phyloP scores from a whole-genome alignment of 2,329 filamentous ascomycete genomes.

The Blastomyces emzantsi region DNA sequence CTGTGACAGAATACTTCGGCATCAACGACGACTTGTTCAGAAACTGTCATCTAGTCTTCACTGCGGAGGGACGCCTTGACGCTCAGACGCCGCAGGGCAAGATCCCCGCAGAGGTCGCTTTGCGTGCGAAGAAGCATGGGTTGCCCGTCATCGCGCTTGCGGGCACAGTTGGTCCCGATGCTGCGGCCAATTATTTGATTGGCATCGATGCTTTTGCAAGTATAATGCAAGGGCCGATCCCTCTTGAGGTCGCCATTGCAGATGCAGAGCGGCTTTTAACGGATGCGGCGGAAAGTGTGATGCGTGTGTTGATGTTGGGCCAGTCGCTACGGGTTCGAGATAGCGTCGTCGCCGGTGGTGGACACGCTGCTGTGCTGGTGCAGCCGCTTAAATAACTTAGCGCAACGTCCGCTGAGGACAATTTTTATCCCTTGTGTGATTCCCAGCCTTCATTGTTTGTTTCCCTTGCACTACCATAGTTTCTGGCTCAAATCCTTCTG shows the following conservation, averaged over 20 bases:
- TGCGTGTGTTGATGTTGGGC: slow-evolving; percentile 25
- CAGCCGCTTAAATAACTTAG: neutral
- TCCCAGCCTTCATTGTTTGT: neutral
- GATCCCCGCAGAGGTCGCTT: slow-evolving; percentile 46
- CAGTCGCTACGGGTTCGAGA: slow-evolving; percentile 6
- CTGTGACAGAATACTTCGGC: slow-evolving; percentile 45
- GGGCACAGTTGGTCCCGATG: slow-evolving; percentile 34
- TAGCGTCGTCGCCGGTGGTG: neutral
- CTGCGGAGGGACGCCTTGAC: slow-evolving; percentile 47
- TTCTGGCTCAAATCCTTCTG: neutral
- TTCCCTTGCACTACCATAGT: neutral
- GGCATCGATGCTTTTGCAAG: slow-evolving; percentile 29
- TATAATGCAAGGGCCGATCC: slow-evolving; percentile 24
- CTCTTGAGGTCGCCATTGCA: slow-evolving; percentile 24
- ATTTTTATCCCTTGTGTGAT: too few species aligned
- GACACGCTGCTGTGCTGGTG: neutral
- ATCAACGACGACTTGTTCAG: slow-evolving; percentile 38
- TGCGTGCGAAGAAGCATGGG: slow-evolving; percentile 38
- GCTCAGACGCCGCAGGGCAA: slow-evolving; percentile 45
- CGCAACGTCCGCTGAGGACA: too few species aligned
- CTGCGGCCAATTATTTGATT: slow-evolving; percentile 26
- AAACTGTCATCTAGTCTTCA: slow-evolving; percentile 44
- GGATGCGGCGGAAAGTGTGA: slow-evolving; percentile 25
- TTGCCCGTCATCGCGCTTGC: slow-evolving; percentile 41
- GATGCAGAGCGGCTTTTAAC: slow-evolving; percentile 21